A percentile compares a stretch with the other conserved stretches of the same genome.
Conservation (phyloP, 2,329 filamentous ascomycete genomes). For the Neurospora sp. region DNA sequence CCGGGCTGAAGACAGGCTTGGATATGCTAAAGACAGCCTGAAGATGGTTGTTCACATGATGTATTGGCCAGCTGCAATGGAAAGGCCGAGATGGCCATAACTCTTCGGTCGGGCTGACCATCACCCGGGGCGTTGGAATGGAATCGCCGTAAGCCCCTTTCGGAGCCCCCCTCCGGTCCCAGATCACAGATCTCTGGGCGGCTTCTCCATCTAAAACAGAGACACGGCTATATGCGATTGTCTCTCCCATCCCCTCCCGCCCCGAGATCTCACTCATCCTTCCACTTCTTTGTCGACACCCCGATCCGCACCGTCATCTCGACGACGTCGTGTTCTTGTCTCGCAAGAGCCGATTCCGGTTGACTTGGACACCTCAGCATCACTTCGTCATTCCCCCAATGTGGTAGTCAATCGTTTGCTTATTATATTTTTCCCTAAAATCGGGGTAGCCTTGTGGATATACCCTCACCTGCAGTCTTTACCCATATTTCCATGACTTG, state of each 20-base stretch:
- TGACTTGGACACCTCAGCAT: neutral
- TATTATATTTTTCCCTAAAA: neutral
- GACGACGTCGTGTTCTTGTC: neutral
- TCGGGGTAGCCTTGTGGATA: neutral
- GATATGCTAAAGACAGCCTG: neutral
- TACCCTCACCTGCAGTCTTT: conserved; percentile 1
- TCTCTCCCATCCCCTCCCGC: neutral
- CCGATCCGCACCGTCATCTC: neutral
- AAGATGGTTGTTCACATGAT: neutral
- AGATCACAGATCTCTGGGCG: neutral
- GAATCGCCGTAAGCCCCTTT: neutral
- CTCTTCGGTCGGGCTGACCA: neutral
- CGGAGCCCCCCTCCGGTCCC: neutral
- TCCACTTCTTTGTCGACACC: neutral
- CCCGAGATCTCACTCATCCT: neutral
- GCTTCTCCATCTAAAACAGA: neutral
- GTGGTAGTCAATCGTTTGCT: neutral
- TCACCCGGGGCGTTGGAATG: neutral
- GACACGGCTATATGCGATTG: neutral
- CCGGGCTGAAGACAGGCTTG: neutral
- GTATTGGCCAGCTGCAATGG: neutral
- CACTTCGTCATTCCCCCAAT: neutral
- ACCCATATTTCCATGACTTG: neutral
- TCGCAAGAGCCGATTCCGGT: neutral
- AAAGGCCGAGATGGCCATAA: neutral